Percentiles rank a stretch among this genome's conserved stretches.
phyloP scores from a whole-genome alignment of 306 rosid species.

The Corylus avellana region DNA sequence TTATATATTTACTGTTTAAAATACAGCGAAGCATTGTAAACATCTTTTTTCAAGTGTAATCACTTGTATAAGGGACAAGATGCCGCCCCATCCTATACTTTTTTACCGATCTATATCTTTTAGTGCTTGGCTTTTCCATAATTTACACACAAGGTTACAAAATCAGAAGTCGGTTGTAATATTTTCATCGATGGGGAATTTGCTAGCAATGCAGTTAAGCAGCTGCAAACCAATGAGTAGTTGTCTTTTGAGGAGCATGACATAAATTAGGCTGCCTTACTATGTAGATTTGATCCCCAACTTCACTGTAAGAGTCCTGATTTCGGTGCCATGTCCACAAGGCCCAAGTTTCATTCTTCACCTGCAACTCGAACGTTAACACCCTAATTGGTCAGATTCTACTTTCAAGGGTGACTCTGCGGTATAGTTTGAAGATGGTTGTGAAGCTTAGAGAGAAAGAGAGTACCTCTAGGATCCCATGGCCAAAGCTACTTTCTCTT shows the following conservation, averaged over 20 bases:
- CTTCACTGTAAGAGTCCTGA: conserved; percentile 57
- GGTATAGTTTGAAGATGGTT: background rate
- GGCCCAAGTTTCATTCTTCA: conserved; percentile 82
- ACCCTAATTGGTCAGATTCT: background rate
- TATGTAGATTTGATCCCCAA: conserved; percentile 75
- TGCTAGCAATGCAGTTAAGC: conserved; percentile 19
- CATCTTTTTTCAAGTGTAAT: background rate
- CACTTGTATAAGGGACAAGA: background rate
- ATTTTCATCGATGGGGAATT: background rate
- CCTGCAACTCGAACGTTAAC: conserved; percentile 47
- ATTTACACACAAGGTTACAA: background rate
- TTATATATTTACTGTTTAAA: background rate
- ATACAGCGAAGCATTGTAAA: background rate
- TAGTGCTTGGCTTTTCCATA: background rate
- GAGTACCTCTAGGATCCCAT: conserved; percentile 75
- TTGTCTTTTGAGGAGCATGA: conserved; percentile 21
- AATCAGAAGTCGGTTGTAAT: background rate
- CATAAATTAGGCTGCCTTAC: conserved; percentile 74
- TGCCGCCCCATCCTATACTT: background rate
- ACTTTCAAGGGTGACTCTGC: background rate
- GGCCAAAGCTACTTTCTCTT: conserved; percentile 79
- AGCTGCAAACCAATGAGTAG: conserved; percentile 27
- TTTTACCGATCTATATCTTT: background rate
- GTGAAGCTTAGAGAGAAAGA: conserved; percentile 17
- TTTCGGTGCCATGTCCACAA: conserved; percentile 79